Conservation (phyloP, 2,329 filamentous ascomycete genomes). For the Hymenoscyphus occultus region DNA sequence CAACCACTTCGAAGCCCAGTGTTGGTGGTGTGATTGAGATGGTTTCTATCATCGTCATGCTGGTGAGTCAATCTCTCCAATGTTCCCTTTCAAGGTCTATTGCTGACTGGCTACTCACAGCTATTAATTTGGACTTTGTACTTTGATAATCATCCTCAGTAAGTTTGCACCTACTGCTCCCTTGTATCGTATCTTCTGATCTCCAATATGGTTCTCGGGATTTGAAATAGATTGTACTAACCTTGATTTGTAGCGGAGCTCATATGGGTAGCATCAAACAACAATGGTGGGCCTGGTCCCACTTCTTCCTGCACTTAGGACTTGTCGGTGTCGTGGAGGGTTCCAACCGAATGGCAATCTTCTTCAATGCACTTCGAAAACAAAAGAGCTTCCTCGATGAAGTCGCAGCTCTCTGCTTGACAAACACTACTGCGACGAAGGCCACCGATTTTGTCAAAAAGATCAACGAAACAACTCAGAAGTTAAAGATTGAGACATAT, state of each 20-base stretch:
- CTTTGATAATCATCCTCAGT: conserved; percentile 52
- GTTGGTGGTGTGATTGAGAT: conserved; percentile 20
- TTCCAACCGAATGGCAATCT: conserved; percentile 15
- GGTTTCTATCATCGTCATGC: conserved; percentile 35
- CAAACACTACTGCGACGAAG: background rate
- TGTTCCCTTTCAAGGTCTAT: too few species aligned
- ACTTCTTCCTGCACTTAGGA: conserved; percentile 54
- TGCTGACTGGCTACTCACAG: conserved; percentile 7
- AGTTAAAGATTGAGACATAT: conserved; percentile 9
- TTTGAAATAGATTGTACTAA: background rate
- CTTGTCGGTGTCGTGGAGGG: conserved; percentile 56
- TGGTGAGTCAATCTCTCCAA: conserved; percentile 10
- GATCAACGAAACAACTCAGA: conserved; percentile 7
- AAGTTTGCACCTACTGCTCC: background rate
- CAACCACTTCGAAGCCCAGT: conserved; percentile 11
- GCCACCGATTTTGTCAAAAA: background rate
- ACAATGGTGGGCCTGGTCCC: conserved; percentile 48
- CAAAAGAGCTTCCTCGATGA: background rate
- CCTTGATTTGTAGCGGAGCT: conserved; percentile 22
- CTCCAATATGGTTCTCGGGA: background rate
- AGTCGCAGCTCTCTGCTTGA: background rate
- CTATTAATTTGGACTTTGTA: conserved; percentile 53
- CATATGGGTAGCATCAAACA: conserved; percentile 51
- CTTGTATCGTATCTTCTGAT: background rate
- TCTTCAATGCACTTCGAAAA: conserved; percentile 7